Evolutionary conservation across 2,329 filamentous ascomycete species (phyloP), one percentile per base, ranked within the genome.

Genomic region (Neofusicoccum ribis): DNA sequence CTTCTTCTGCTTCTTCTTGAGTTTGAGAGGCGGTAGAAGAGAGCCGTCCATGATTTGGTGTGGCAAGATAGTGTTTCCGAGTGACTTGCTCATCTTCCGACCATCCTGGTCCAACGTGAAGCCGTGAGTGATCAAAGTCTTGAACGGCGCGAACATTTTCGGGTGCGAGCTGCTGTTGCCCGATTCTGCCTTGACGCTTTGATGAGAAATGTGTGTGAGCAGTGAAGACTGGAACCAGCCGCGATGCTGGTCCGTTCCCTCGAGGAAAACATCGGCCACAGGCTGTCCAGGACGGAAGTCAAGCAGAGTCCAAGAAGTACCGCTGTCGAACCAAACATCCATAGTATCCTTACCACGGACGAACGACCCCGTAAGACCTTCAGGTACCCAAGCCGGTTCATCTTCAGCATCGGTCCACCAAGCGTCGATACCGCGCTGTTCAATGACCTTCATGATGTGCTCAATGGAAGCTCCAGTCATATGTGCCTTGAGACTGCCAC

Each of bases 291-390:
- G 67, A 39, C 66, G 71, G 37, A 70, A 74, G 8, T 70, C 73
- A 31, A 77, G 76, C 3, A 78, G 67, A 2, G 85, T 90, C 95
- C 95, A 99, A 73, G 92, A 97, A 58, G 91, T 97, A 5, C 95
- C 95, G 69, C 95, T 98, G 76, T 99, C 95, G 71, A 99, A 99
- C 95, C 95, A 99, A 9, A 99, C 95, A 76, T 99, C 95, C 95
- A 99, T 99, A 0, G 95, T 99, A 73, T 99, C 95, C 49, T 84
- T 91, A 14, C 94, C 94, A 68, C 95, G 89, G 54, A 85, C 82
- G 73, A 90, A 95, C 5, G 80, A 76, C 4, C 83, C 80, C 49
- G 80, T 79, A 1, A 97, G 80, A 9, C 86, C 84, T 5, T 86
- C 78, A 1, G 89, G 87, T 37, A 96, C 83, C 94, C 94, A 99